Base-by-base conservation (phyloP, 2,329 filamentous ascomycete genomes). In the Westerdykella sp. region DNA sequence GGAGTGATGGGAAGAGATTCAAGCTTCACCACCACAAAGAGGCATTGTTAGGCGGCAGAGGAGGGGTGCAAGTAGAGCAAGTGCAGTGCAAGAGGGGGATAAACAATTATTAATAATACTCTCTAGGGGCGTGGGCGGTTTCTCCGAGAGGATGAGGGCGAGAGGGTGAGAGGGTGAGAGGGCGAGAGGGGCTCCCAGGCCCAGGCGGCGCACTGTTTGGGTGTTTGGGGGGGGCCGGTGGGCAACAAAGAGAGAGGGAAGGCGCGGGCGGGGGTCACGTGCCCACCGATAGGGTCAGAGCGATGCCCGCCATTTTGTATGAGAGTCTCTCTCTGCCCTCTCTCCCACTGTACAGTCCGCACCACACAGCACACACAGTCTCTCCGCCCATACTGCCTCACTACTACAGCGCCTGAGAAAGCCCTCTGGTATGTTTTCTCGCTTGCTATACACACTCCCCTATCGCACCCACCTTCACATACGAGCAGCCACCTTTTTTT, bases 401-500 rank as follows among this genome's bases (percentile, higher is more conserved):
- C 34, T 35, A 15, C 25, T 28, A 28, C 25, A 28, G 6, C 25
- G 25, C 25, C 25, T 28, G 25, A n/a, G n/a, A n/a, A 21, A 28
- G 25, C 25, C 41, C 35, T 56, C 55, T 57, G 57, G 62, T 64
- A 49, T 57, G 62, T 65, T 35, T 35, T 35, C 49, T 60, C 61
- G 59, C 53, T 56, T 59, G 11, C 45, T 46, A 28, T 15, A 43
- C 45, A 41, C 39, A 3, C 14, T 23, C 10, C 44, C 44, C 49
- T 50, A 39, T 47, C 45, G 39, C 41, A 41, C 45, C 45, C 51
- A 55, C 45, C 51, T 53, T 46, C 34, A 44, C 46, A 22, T 53
- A 47, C 51, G 48, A 54, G 51, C 49, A 52, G 50, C 53, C 54
- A 55, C 57, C 50, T 50, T 66, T 62, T 62, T 57, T 52, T 54